A percentile compares a stretch with the other conserved stretches of the same genome.
These are phyloP conservation scores for Usnea hakonensis DNA, from an alignment of 495 filamentous ascomycete genomes.

Conservation along the genomic window DNA sequence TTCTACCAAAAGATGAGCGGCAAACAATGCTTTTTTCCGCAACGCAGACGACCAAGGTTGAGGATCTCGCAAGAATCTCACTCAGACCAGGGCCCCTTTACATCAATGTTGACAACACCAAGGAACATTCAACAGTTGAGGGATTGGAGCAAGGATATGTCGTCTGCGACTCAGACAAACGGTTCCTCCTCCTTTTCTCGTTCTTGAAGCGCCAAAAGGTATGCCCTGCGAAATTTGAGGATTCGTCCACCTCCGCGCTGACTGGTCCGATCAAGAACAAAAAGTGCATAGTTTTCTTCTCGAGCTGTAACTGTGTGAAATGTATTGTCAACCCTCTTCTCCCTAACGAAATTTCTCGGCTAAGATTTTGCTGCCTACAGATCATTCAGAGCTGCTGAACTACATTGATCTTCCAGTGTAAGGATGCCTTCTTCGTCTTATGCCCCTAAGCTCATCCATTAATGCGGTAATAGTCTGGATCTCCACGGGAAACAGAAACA, in stretches of 20 bases:
- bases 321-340: not conserved
- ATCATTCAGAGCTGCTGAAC: slow-evolving; percentile 70
- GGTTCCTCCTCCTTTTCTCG: slow-evolving; percentile 89
- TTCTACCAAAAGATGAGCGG: slow-evolving; percentile 77
- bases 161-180: slow-evolving; percentile 83
- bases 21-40: slow-evolving; percentile 98
- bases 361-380: not conserved
- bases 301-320: slow-evolving; percentile 87
- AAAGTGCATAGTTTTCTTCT: slow-evolving; percentile 97
- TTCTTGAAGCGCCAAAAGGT: slow-evolving; percentile 65
- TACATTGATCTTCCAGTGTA: slow-evolving; percentile 90
- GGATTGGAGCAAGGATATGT: slow-evolving; percentile 95
- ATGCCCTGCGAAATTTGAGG: not conserved
- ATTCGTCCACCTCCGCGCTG: not conserved
- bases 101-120: slow-evolving; percentile 80
- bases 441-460: not conserved
- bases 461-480: slow-evolving; percentile 38
- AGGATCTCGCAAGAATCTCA: slow-evolving; percentile 90
- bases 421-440: not conserved
- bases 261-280: slow-evolving; percentile 58
- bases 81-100: slow-evolving; percentile 87
- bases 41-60: slow-evolving; percentile 97
- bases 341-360: slow-evolving; percentile 25
- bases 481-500: slow-evolving; percentile 86
- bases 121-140: slow-evolving; percentile 79